These are phyloP conservation scores for Leavenworthia alabamica DNA, from an alignment of 345 rosid genomes.

Conservation along the genomic window DNA sequence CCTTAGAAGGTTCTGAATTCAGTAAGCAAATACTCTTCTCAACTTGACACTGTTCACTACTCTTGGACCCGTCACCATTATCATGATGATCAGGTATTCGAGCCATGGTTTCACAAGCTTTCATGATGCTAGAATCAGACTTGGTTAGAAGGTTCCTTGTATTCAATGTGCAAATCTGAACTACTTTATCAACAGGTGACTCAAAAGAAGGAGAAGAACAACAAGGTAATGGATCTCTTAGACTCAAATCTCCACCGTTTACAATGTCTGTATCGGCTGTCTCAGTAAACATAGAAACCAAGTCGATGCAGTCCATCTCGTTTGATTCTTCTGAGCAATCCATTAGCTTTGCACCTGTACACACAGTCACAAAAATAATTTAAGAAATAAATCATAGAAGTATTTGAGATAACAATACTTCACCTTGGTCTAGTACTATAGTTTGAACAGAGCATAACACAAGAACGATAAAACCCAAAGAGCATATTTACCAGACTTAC, in stretches of 20 bases:
- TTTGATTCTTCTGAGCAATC: constrained; percentile 12
- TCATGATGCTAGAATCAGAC: constrained; percentile 9
- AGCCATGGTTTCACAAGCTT: constrained; percentile 20
- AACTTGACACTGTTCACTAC: neutral
- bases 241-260: neutral
- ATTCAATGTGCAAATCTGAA: constrained; percentile 3
- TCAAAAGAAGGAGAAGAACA: neutral
- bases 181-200: neutral
- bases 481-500: constrained; percentile 3
- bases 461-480: neutral
- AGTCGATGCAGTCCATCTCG: neutral
- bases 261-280: neutral
- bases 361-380: neutral
- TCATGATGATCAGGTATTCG: neutral
- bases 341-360: constrained; percentile 20
- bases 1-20: neutral
- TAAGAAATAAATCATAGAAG: neutral
- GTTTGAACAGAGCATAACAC: neutral
- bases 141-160: neutral
- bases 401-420: neutral
- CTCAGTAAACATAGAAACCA: constrained; percentile 7
- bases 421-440: neutral
- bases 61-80: neutral
- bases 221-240: constrained; percentile 1
- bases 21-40: constrained; percentile 1